Evolutionary conservation across 768 basidiomycete genomes (phyloP).

Genomic region (Russula sp.): DNA sequence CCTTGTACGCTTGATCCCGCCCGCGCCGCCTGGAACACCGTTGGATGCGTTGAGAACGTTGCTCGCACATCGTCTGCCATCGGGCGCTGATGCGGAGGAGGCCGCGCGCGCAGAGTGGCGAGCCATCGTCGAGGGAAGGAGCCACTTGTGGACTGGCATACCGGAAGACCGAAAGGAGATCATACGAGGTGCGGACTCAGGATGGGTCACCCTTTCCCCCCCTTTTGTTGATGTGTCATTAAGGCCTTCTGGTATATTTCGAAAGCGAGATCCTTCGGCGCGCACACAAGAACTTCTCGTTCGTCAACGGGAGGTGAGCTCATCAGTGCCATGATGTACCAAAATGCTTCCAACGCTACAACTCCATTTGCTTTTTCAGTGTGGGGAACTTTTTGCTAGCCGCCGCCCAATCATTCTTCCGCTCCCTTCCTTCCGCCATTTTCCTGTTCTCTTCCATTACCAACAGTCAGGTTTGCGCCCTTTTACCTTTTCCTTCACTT

Average conservation of each 20-base stretch:
- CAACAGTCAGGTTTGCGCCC: constrained; percentile 47
- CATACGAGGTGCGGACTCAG: constrained; percentile 61
- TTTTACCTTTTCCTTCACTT: constrained; percentile 4
- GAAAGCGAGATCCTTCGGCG: constrained; percentile 81
- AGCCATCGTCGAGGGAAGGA: constrained; percentile 84
- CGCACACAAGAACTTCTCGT: constrained; percentile 92
- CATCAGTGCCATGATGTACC: no score
- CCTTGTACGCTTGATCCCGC: constrained; percentile 79
- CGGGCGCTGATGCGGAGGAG: constrained; percentile 49
- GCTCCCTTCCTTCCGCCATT: constrained; percentile 87
- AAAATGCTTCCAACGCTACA: neutral
- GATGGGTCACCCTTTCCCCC: neutral
- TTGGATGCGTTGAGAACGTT: constrained; percentile 68
- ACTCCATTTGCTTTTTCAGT: constrained; percentile 32
- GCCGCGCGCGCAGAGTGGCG: constrained; percentile 88
- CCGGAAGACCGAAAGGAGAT: constrained; percentile 87
- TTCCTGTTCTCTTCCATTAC: constrained; percentile 92
- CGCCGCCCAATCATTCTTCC: constrained; percentile 83
- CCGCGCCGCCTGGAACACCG: constrained; percentile 48
- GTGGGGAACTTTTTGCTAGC: constrained; percentile 90
- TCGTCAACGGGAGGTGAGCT: constrained; percentile 74
- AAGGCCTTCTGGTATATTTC: constrained; percentile 92
- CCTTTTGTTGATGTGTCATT: neutral
- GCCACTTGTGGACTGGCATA: constrained; percentile 74
- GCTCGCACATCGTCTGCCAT: constrained; percentile 73